phyloP scores from a whole-genome alignment of 2,329 filamentous ascomycete species.

The Diaporthe eres region DNA sequence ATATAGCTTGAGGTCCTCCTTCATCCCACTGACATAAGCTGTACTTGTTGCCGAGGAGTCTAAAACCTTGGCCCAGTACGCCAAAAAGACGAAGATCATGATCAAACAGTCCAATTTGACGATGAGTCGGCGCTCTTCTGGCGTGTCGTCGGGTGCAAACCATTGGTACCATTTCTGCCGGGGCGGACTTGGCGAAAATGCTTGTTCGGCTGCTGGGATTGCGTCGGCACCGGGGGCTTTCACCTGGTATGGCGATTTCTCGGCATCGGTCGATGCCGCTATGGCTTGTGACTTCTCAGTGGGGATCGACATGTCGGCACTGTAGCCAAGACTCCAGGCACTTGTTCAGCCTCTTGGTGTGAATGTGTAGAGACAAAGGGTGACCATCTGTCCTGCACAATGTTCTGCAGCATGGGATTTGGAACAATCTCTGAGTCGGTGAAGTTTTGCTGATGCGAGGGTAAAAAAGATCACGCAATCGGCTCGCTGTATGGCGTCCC shows the following conservation, averaged over 20 bases:
- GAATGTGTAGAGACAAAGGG: neutral
- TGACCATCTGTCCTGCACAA: neutral
- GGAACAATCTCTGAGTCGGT: too few relatives aligned
- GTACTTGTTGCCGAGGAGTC: constrained; percentile 49
- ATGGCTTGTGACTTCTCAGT: neutral
- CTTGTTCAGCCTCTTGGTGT: neutral
- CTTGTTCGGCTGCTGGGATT: neutral
- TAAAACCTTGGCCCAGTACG: constrained; percentile 57
- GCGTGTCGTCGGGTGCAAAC: constrained; percentile 40
- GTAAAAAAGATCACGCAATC: neutral
- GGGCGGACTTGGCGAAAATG: constrained; percentile 21
- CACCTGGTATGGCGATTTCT: neutral
- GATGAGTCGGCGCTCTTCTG: constrained; percentile 51
- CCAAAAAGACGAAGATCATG: constrained; percentile 53
- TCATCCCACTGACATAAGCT: constrained; percentile 22
- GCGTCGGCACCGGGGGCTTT: neutral
- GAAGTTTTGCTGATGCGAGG: neutral
- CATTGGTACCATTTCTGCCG: constrained; percentile 21
- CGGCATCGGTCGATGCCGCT: neutral
- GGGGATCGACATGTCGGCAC: neutral
- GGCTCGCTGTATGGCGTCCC: neutral
- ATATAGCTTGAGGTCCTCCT: constrained; percentile 32
- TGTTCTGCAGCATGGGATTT: neutral
- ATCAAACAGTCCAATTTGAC: constrained; percentile 54
- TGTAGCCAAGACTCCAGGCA: neutral